Evolutionary conservation across 2,329 filamentous ascomycete species (phyloP).

Genomic region (Pyricularia sp.): DNA sequence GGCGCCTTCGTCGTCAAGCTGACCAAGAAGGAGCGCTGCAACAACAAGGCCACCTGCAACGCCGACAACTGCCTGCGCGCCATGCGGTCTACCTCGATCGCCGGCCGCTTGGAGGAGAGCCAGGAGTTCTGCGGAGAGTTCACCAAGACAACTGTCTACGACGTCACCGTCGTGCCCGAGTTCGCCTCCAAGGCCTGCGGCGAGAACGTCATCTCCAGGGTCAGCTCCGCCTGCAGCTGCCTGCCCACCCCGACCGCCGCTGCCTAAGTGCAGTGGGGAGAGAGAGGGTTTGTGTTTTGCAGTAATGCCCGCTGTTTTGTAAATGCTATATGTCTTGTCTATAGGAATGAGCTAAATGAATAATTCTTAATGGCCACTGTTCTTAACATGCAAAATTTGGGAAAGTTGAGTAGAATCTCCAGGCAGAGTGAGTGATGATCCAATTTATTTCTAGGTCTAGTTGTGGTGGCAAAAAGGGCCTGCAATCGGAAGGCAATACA

Average conservation of each 20-base stretch:
- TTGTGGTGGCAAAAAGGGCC: not conserved
- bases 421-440: no score
- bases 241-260: constrained; percentile 1
- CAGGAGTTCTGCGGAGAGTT: constrained; percentile 22
- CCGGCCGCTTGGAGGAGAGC: constrained; percentile 21
- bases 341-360: not conserved
- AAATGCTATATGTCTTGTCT: not conserved
- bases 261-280: not conserved
- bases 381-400: not conserved
- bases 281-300: not conserved
- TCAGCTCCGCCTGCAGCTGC: constrained; percentile 5
- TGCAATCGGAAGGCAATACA: not conserved
- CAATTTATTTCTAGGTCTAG: no score
- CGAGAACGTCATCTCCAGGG: constrained; percentile 5
- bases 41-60: constrained; percentile 6
- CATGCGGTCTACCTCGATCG: constrained; percentile 21
- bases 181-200: constrained; percentile 3
- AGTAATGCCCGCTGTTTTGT: not conserved
- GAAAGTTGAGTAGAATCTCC: not conserved
- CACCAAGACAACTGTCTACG: constrained; percentile 9
- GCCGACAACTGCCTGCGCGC: constrained; percentile 28
- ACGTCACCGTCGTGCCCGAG: constrained; percentile 6
- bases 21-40: constrained; percentile 5
- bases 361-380: not conserved
- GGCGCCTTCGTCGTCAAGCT: constrained; percentile 27